Base-by-base conservation (phyloP, 345 rosid species). In the Hibiscus syriacus region DNA sequence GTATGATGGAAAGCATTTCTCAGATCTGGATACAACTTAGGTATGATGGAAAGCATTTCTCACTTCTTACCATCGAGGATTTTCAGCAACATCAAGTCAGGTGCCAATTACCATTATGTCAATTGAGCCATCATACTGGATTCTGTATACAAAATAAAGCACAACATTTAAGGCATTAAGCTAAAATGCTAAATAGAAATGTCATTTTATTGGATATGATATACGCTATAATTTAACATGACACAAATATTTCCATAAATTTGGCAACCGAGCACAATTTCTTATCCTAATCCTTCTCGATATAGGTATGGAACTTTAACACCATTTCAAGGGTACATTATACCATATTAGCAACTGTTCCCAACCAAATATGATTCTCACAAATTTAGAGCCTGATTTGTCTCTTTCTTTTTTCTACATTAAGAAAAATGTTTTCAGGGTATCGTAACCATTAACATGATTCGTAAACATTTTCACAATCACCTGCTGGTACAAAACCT, bases 71-170 rank as follows among this genome's bases (percentile, higher is more conserved):
- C 66, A 56, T 27, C 10, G 34, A 32, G 55, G 54, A 36, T 46
- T 60, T 39, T 60, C 32, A 34, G 54, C 55, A 71, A 61, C 60
- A 41, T 60, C 55, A 54, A 45, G 19, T 20, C 46, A 54, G 36
- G 36, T 43, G 14, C 13, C n/a, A 12, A 26, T 58, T 23, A 52
- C 45, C 49, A 52, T 34, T 53, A 52, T 49, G 17, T 63, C 43
- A 50, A 25, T 20, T 49, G 14, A 16, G 36, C 34, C 71, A 39
- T 68, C 38, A n/a, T 43, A 54, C 4, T 7, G 53, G 52, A 55
- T 39, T 26, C 71, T 68, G 63, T 39, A 25, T 27, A 16, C 60
- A 56, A 55, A 68, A 68, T 62, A 68, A 63, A 63, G 16, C 71
- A 38, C 46, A 26, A 3, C 41, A 68, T 54, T 38, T 16, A 9